Evolutionary conservation across 129 eudicot genomes (phyloP).

Genomic region (Helianthus annuus): HanXRQr2.0-SUNRISE NC_035449.2:29385241-29385740

Average conservation of each 20-base stretch:
- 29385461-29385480: conserved; percentile 12
- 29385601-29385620: conserved; percentile 30
- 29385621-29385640: conserved; percentile 5
- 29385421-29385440: conserved; percentile 73
- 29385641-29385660: conserved; percentile 50
- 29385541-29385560: conserved; percentile 33
- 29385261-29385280: conserved; percentile 19
- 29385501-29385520: conserved; percentile 30
- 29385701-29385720: conserved; percentile 96
- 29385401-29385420: conserved; percentile 63
- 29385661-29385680: conserved; percentile 95
- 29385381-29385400: conserved; percentile 97
- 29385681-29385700: conserved; percentile 97
- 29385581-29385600: conserved; percentile 75
- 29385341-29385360: conserved; percentile 68
- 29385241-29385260: conserved; percentile 35
- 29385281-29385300: conserved; percentile 13
- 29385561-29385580: conserved; percentile 67
- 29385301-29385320: conserved; percentile 6
- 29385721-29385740: conserved; percentile 75
- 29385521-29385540: neutral
- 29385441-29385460: conserved; percentile 24
- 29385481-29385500: conserved; percentile 14
- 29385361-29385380: conserved; percentile 85
- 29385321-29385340: conserved; percentile 26